Conservation (phyloP, 805 yeast genomes). For the Yamadazyma sp. region DNA sequence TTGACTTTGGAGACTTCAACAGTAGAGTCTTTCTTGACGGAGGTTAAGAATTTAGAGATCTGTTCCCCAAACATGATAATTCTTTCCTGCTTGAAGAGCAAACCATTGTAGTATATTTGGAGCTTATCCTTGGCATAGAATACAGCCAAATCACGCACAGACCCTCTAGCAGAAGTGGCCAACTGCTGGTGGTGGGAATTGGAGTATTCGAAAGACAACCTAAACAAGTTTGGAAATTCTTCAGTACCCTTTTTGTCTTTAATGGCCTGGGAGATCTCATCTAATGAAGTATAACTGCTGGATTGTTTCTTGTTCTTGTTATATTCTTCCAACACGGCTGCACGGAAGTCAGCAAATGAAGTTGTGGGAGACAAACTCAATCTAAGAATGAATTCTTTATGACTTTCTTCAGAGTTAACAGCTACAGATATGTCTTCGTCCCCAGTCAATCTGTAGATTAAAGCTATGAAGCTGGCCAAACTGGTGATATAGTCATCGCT, state of each 20-base stretch:
- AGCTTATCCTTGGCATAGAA: conserved; percentile 38
- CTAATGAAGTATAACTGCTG: conserved; percentile 47
- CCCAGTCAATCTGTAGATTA: conserved; percentile 81
- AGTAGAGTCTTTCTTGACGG: conserved; percentile 32
- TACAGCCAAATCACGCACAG: conserved; percentile 64
- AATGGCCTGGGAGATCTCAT: conserved; percentile 54
- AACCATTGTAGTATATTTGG: conserved; percentile 66
- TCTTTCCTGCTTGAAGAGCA: conserved; percentile 71
- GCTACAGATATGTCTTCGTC: conserved; percentile 92
- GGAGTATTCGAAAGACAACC: conserved; percentile 56
- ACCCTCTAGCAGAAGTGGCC: conserved; percentile 49
- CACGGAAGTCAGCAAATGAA: conserved; percentile 54
- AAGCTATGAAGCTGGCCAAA: conserved; percentile 65
- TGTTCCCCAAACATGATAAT: conserved; percentile 72
- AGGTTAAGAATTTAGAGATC: conserved; percentile 51
- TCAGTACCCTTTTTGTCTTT: conserved; percentile 52
- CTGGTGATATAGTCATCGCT: conserved; percentile 47
- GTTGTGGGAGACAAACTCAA: conserved; percentile 54
- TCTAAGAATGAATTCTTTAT: conserved; percentile 59
- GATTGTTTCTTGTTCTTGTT: conserved; percentile 28
- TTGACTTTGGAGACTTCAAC: conserved; percentile 57
- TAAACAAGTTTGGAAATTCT: conserved; percentile 61
- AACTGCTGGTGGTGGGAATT: conserved; percentile 39
- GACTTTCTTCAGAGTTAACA: conserved; percentile 45
- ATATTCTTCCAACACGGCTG: conserved; percentile 45